Conservation (phyloP, 805 yeast species). For the Phaffomyces thermotolerans region DNA sequence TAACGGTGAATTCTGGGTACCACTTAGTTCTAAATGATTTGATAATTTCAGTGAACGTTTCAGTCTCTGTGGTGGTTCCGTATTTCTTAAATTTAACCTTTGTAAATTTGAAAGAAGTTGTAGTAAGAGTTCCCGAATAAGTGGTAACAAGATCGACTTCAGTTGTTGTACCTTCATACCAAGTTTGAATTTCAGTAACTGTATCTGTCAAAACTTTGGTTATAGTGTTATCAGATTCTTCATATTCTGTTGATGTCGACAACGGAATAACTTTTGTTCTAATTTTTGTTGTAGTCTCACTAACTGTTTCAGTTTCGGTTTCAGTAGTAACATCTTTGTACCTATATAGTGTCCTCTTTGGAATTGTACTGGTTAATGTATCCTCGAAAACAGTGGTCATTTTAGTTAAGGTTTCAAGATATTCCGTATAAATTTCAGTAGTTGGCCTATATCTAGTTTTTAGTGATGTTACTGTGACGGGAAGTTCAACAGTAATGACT, state of each 20-base stretch:
- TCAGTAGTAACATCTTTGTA: slow-evolving; percentile 13
- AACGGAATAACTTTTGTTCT: slow-evolving; percentile 14
- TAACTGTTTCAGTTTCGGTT: slow-evolving; percentile 12
- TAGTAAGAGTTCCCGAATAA: slow-evolving; percentile 12
- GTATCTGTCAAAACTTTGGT: slow-evolving; percentile 20
- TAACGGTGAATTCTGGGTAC: slow-evolving; percentile 20
- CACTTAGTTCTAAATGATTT: slow-evolving; percentile 15
- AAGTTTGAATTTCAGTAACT: slow-evolving; percentile 17
- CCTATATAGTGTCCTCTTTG: slow-evolving; percentile 16
- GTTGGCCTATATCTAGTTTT: slow-evolving; percentile 17
- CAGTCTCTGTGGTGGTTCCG: slow-evolving; percentile 12
- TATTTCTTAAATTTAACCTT: slow-evolving; percentile 11
- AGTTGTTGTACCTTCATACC: slow-evolving; percentile 7
- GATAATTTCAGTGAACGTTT: slow-evolving; percentile 15
- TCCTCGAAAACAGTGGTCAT: slow-evolving; percentile 13
- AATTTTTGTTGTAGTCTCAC: slow-evolving; percentile 9
- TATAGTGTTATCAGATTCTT: slow-evolving; percentile 23
- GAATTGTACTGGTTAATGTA: slow-evolving; percentile 12
- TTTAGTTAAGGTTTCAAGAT: slow-evolving; percentile 13
- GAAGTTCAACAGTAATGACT: slow-evolving; percentile 4
- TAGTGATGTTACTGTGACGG: slow-evolving; percentile 16
- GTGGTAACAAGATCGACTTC: slow-evolving; percentile 1
- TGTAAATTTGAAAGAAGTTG: slow-evolving; percentile 15
- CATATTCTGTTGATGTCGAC: slow-evolving; percentile 22
- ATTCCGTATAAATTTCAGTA: slow-evolving; percentile 15